A percentile compares a stretch with the other conserved stretches of the same genome.
phyloP scores from a whole-genome alignment of 176 grass and related monocot species.

The Thinopyrum elongatum region DNA sequence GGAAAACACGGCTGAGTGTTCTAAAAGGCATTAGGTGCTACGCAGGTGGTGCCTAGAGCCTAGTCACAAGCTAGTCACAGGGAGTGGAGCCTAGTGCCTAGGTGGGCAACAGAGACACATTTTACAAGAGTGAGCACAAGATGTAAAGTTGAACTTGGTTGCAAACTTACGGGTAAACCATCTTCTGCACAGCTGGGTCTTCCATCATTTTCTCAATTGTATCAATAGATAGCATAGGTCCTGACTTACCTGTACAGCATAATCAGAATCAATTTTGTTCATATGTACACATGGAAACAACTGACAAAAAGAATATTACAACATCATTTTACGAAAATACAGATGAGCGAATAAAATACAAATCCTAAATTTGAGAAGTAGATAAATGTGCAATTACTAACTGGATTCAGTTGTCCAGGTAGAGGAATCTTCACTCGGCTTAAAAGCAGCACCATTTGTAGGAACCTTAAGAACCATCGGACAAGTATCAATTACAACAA shows the following conservation, averaged over 20 bases:
- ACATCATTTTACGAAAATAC: slow-evolving; percentile 24
- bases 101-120: background rate
- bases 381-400: slow-evolving; percentile 39
- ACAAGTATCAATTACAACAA: slow-evolving; percentile 2
- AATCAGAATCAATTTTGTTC: slow-evolving; percentile 15
- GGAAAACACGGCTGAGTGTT: background rate
- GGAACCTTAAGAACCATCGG: slow-evolving; percentile 48
- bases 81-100: background rate
- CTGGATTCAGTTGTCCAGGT: slow-evolving; percentile 53
- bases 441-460: slow-evolving; percentile 80
- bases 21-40: background rate
- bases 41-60: background rate
- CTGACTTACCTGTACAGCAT: slow-evolving; percentile 41
- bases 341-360: slow-evolving; percentile 25
- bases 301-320: slow-evolving; percentile 10
- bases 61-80: background rate
- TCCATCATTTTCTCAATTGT: slow-evolving; percentile 99
- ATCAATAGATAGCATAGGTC: slow-evolving; percentile 74
- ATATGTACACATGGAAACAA: slow-evolving; percentile 8
- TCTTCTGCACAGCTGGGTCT: slow-evolving; percentile 93
- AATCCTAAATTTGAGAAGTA: background rate
- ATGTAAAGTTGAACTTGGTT: background rate
- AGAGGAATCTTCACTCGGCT: slow-evolving; percentile 44
- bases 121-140: slow-evolving; percentile 1
- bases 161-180: slow-evolving; percentile 94